Percentiles rank a stretch among this genome's conserved stretches.
Conservation (phyloP, 495 filamentous ascomycete genomes). For the Recurvomyces mirabilis region DNA sequence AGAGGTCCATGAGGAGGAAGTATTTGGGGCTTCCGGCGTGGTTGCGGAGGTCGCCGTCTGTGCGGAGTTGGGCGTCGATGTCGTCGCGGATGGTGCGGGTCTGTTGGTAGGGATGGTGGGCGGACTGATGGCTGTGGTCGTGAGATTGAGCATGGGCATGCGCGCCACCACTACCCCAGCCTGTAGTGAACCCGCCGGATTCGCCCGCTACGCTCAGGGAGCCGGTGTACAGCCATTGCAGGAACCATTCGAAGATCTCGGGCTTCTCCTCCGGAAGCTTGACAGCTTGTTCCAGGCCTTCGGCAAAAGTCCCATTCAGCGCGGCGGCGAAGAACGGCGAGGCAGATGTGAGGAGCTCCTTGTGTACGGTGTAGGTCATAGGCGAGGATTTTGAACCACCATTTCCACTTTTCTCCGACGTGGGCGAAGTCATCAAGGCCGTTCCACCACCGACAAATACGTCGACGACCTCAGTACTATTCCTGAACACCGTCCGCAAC, state of each 20-base stretch:
- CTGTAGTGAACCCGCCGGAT: constrained; percentile 12
- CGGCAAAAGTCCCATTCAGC: constrained; percentile 36
- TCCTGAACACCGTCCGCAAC: constrained; percentile 19
- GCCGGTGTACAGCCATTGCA: constrained; percentile 38
- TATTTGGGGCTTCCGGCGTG: constrained; percentile 34
- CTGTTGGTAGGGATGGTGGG: constrained; percentile 1
- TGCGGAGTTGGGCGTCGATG: constrained; percentile 15
- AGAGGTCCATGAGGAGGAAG: constrained; percentile 37
- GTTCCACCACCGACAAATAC: constrained; percentile 31
- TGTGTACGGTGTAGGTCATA: constrained; percentile 34
- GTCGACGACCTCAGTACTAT: constrained; percentile 24
- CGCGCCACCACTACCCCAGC: neutral
- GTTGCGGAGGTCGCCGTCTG: constrained; percentile 24
- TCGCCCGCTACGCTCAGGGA: constrained; percentile 12
- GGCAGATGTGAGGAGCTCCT: constrained; percentile 31
- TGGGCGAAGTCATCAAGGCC: too few relatives aligned
- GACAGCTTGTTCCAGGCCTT: constrained; percentile 32
- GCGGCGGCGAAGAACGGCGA: constrained; percentile 42
- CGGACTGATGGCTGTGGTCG: neutral
- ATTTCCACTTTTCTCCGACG: too few relatives aligned
- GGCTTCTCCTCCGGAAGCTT: constrained; percentile 30
- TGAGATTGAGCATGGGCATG: neutral
- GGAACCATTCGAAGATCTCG: constrained; percentile 35
- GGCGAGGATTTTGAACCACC: constrained; percentile 1
- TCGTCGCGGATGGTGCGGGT: neutral